Evolutionary conservation across 2,329 filamentous ascomycete species (phyloP).

Genomic region (Trichophyton equinum): DNA sequence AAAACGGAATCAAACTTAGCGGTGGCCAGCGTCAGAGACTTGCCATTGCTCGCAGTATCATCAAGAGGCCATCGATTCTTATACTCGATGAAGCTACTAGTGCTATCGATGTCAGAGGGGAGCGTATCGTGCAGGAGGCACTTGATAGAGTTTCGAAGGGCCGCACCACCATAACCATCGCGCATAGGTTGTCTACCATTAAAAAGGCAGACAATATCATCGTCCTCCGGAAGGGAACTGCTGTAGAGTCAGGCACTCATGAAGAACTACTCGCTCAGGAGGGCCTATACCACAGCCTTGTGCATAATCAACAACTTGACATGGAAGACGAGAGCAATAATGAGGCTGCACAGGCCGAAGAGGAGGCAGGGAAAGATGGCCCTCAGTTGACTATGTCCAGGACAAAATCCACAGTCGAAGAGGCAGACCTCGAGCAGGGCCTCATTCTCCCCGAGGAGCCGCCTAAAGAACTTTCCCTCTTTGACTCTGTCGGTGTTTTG

Average conservation of each 20-base stretch:
- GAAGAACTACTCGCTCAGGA: conserved; percentile 51
- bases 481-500: conserved; percentile 17
- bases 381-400: not conserved
- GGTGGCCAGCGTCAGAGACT: conserved; percentile 80
- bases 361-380: conserved; percentile 8
- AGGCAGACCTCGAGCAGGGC: not conserved
- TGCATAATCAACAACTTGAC: conserved; percentile 35
- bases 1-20: conserved; percentile 63
- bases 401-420: not conserved
- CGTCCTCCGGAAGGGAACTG: conserved; percentile 57
- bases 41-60: conserved; percentile 59
- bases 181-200: conserved; percentile 59
- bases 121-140: conserved; percentile 43
- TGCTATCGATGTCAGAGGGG: conserved; percentile 46
- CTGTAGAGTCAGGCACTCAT: conserved; percentile 65
- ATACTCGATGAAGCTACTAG: conserved; percentile 68
- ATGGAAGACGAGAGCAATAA: conserved; percentile 4
- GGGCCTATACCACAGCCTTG: conserved; percentile 55
- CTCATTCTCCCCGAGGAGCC: conserved; percentile 6
- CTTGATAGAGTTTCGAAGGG: conserved; percentile 44
- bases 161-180: conserved; percentile 66
- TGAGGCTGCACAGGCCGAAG: conserved; percentile 13
- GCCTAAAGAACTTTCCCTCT: conserved; percentile 12
- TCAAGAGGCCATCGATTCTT: conserved; percentile 53
- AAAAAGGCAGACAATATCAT: conserved; percentile 68